Conservation (phyloP, 2,329 filamentous ascomycete genomes). For the Cytospora piceae region DNA sequence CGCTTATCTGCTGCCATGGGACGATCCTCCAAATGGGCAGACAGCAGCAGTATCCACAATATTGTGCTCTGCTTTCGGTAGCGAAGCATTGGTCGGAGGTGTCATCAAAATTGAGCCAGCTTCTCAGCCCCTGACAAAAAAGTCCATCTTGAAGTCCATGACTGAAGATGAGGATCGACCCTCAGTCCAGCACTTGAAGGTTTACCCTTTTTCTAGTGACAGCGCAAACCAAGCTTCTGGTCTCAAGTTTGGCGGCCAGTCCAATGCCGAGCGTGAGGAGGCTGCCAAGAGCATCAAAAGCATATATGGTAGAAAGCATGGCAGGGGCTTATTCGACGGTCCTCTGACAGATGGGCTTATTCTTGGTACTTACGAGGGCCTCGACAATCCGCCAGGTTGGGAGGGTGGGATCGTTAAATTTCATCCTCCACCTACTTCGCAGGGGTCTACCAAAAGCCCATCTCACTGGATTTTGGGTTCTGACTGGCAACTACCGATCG, state of each 20-base stretch:
- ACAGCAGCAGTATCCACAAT: slow-evolving; percentile 78
- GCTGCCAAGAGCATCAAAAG: slow-evolving; percentile 71
- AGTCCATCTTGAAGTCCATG: slow-evolving; percentile 50
- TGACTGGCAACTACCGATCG: slow-evolving; percentile 72
- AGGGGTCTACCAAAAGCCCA: slow-evolving; percentile 52
- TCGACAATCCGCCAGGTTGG: slow-evolving; percentile 66
- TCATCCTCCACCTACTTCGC: slow-evolving; percentile 56
- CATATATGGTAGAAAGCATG: slow-evolving; percentile 65
- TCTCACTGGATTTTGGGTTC: slow-evolving; percentile 76
- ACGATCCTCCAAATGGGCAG: slow-evolving; percentile 81
- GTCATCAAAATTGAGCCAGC: slow-evolving; percentile 87
- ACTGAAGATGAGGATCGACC: slow-evolving; percentile 44
- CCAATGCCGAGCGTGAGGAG: slow-evolving; percentile 80
- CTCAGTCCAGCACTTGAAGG: slow-evolving; percentile 62
- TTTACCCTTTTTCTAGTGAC: slow-evolving; percentile 75
- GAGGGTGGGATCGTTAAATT: slow-evolving; percentile 84
- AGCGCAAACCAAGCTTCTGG: slow-evolving; percentile 63
- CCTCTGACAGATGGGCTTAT: slow-evolving; percentile 89
- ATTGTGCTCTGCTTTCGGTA: slow-evolving; percentile 75
- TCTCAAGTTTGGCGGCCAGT: slow-evolving; percentile 86
- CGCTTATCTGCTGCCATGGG: slow-evolving; percentile 77
- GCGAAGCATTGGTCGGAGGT: slow-evolving; percentile 76
- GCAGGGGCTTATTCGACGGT: slow-evolving; percentile 73
- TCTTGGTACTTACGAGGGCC: slow-evolving; percentile 60
- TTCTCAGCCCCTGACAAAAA: slow-evolving; percentile 69